Evolutionary conservation across 176 grass and related monocot genomes (phyloP), one percentile per base, ranked within the genome.

Genomic region (Zoysia pacifica): DNA sequence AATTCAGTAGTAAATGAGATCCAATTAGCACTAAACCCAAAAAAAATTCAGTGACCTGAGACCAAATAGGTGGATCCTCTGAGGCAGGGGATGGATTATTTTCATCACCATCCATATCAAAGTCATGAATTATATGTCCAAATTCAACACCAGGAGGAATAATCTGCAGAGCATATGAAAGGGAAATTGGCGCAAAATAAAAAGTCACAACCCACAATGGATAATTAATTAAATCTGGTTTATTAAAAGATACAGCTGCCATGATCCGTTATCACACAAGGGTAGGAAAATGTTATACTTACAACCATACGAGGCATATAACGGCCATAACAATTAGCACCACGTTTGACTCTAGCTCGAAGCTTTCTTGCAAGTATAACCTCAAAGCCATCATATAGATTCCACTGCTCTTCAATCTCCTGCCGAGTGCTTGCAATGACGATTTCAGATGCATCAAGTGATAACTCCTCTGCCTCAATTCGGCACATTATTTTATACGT

Each of bases 401-500:
- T 84, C 91, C 91, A 93, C 50, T 93, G 91, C 51, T 85, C 82
- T 76, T 93, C 91, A 80, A 93, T 87, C 87, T 93, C 91, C 65
- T 93, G 91, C 81, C 91, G 82, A 73, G 91, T 93, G 68, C 91
- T 93, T 72, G 91, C 88, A 74, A 93, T 69, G 53, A 93, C 87
- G 49, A 93, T 85, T 82, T 93, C 91, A 82, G 91, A 93, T 56
- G 91, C 81, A 88, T 93, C 91, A 72, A 90, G 85, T 80, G 87
- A 84, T 45, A 90, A 81, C 64, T 93, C 91, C 70, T 93, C 91
- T 12, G 85, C 87, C 74, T 93, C 91, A 60, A 93, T 93, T 70
- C 91, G 86, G 67, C 85, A 81, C 91, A 93, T 93, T 93, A 93
- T 93, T 82, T 93, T 93, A 75, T 93, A 93, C 69, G 85, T 93